Evolutionary conservation across 345 rosid species (phyloP), one percentile per base, ranked within the genome.

Genomic region (Murraya koenigii): DNA sequence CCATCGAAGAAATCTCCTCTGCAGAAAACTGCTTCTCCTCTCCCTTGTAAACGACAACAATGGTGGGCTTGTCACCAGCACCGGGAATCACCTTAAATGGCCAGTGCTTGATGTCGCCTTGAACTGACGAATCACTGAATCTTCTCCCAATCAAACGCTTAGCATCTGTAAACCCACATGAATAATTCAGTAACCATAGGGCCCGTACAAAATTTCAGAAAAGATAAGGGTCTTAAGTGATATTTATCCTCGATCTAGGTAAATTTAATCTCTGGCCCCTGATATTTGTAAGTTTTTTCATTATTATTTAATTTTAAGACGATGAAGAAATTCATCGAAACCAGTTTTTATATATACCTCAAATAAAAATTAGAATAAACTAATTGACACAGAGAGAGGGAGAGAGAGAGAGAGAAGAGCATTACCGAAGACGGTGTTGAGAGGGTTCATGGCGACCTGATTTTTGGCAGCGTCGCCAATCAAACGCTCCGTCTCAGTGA

Each of bases 381-480:
- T 14, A 49, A 49, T 49, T 49, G 55, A 33, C 0, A n/a, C 2
- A 23, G n/a, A n/a, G n/a, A n/a, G n/a, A n/a, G n/a, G n/a, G n/a
- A n/a, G n/a, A n/a, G n/a, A n/a, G n/a, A n/a, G n/a, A n/a, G 7
- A 56, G 38, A 26, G 5, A 0, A 49, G 35, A 52, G 25, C 76
- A 64, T 15, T 76, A 89, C 89, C 90, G 69, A 87, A 89, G 72
- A 89, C 89, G 73, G 92, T 87, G 86, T 89, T 89, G 72, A 65
- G 56, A 19, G 92, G 90, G 72, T 88, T 88, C 90, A 87, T 87
- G 79, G 89, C 90, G 47, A 89, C 90, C 84, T 89, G 92, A 44
- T 89, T 89, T 86, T 89, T 87, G 26, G 92, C 92, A 5, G 90
- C 90, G 56, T 87, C 92, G 2, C 92, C 92, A 33, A 86, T 89